phyloP scores from a whole-genome alignment of 2,329 filamentous ascomycete species.

The Scolecobasidium constrictum region DNA sequence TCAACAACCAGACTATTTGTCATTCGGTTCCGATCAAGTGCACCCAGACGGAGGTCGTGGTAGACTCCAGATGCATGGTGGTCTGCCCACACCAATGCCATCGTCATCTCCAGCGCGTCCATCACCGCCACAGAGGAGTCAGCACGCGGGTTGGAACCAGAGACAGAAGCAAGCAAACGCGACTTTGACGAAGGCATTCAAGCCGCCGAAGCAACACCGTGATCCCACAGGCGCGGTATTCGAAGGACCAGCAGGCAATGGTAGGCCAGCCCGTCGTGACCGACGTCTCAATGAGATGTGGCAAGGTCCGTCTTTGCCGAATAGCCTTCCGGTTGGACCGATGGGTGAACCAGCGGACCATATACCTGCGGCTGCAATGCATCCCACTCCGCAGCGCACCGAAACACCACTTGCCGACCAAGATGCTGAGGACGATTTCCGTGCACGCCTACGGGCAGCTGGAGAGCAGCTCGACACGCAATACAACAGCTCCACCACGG shows the following conservation, averaged over 20 bases:
- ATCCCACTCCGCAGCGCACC: no score
- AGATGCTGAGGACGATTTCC: no score
- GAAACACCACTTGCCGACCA: no score
- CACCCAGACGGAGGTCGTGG: background rate
- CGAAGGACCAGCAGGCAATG: background rate
- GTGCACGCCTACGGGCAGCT: background rate
- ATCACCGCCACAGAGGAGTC: conserved; percentile 18
- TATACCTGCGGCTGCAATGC: no score
- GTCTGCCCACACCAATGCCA: conserved; percentile 12
- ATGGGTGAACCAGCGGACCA: no score
- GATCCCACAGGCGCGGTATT: conserved; percentile 1
- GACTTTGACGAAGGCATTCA: conserved; percentile 19
- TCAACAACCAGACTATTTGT: background rate
- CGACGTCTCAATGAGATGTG: background rate
- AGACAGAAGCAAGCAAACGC: conserved; percentile 14
- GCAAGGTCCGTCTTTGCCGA: background rate
- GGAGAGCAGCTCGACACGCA: background rate
- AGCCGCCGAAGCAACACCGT: conserved; percentile 1
- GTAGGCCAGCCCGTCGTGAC: background rate
- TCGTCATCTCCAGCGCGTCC: conserved; percentile 11
- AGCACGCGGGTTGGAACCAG: conserved; percentile 11
- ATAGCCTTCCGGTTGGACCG: no score
- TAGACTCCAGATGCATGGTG: conserved; percentile 5
- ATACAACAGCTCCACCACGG: background rate
- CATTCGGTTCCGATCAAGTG: background rate